phyloP scores from a whole-genome alignment of 2,329 filamentous ascomycete species.

The Sporothrix schenckii region DNA sequence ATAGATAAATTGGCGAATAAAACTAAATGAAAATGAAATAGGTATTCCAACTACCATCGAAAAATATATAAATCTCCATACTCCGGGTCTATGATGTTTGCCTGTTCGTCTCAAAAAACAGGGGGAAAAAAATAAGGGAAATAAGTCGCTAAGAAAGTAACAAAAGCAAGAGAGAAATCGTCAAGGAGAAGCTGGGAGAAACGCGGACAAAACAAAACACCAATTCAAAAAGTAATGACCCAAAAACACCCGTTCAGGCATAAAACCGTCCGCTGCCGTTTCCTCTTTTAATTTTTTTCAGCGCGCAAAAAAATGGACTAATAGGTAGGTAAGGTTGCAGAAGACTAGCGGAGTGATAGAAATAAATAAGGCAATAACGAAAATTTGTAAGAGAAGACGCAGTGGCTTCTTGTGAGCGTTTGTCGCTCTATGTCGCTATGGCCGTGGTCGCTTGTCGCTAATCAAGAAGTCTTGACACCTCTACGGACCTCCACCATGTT shows the following conservation, averaged over 20 bases:
- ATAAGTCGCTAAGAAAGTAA: neutral
- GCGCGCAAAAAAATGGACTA: neutral
- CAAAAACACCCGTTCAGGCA: neutral
- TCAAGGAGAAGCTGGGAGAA: neutral
- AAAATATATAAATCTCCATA: neutral
- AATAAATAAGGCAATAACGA: too few species aligned
- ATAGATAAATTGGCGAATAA: neutral
- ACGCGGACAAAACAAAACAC: neutral
- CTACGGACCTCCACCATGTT: constrained; percentile 47
- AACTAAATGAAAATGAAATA: constrained; percentile 3
- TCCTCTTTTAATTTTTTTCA: neutral
- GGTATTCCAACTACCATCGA: constrained; percentile 12
- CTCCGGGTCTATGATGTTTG: constrained; percentile 15
- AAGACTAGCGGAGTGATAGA: too few species aligned
- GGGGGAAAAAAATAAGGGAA: too few species aligned
- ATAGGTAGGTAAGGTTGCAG: neutral
- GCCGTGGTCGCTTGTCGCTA: neutral
- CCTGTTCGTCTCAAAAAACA: constrained; percentile 9
- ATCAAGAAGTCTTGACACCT: constrained; percentile 37
- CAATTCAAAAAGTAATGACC: neutral
- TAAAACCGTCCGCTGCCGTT: neutral
- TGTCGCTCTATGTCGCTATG: too few species aligned
- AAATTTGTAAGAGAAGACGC: too few species aligned
- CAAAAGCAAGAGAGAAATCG: neutral
- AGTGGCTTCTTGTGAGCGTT: too few species aligned